Evolutionary conservation across 1,284 basidiomycete genomes (phyloP).

Genomic region (Blastosporella zonata): DNA sequence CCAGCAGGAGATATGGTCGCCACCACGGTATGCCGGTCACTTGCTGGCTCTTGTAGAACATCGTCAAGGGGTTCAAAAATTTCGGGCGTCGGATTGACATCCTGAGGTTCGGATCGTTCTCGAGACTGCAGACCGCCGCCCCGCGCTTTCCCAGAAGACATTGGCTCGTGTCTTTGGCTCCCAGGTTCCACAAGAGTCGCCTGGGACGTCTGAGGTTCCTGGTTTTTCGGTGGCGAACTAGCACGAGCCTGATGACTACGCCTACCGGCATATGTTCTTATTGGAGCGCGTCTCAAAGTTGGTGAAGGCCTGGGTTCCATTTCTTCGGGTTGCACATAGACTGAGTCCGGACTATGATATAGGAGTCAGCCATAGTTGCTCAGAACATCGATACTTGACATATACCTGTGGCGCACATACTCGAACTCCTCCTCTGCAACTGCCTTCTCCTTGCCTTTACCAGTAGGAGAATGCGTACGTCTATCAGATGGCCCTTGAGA

Average conservation of each 20-base stretch:
- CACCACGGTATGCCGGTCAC: not conserved
- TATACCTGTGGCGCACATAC: conserved; percentile 1
- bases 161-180: not conserved
- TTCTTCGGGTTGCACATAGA: not conserved
- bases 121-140: not conserved
- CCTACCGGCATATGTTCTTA: not conserved
- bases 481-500: not conserved
- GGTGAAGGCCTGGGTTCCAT: conserved; percentile 9
- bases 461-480: not conserved
- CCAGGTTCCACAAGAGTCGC: conserved; percentile 15
- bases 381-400: not conserved
- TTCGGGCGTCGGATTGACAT: not conserved
- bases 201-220: conserved; percentile 16
- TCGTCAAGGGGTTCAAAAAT: not conserved
- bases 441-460: conserved; percentile 10
- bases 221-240: not conserved
- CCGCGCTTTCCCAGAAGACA: not conserved
- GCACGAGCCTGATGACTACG: not conserved
- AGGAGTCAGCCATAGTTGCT: not conserved
- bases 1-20: not conserved
- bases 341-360: conserved; percentile 2
- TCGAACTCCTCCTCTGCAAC: not conserved
- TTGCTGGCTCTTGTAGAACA: not conserved
- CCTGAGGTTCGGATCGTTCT: not conserved
- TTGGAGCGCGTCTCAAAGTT: not conserved